Evolutionary conservation across 1,284 basidiomycete species (phyloP).

Genomic region (Vanrija sp.): DNA sequence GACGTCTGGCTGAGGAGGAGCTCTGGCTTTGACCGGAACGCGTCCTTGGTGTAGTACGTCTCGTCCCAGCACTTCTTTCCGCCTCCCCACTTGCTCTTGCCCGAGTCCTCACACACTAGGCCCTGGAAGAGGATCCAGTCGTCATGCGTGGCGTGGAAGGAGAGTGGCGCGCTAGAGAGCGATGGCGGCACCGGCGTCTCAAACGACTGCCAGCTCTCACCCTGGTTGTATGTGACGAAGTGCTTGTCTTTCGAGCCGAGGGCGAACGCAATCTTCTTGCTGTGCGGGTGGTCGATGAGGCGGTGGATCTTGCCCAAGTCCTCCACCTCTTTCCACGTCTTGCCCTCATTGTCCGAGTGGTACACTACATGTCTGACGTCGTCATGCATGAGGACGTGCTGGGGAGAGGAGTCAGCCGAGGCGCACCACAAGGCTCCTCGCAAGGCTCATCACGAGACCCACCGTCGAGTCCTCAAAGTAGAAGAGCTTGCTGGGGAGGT

Average conservation of each 20-base stretch:
- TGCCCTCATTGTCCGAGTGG: conserved; percentile 87
- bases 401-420: conserved; percentile 1
- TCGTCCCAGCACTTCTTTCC: conserved; percentile 69
- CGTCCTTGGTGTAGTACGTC: conserved; percentile 82
- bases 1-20: conserved; percentile 65
- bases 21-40: conserved; percentile 62
- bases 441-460: conserved; percentile 23
- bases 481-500: conserved; percentile 76
- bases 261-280: conserved; percentile 78
- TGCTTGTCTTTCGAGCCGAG: conserved; percentile 67
- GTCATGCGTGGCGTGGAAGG: conserved; percentile 77
- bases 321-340: conserved; percentile 64
- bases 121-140: conserved; percentile 82
- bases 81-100: conserved; percentile 57
- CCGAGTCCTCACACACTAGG: conserved; percentile 58
- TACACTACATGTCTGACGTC: conserved; percentile 63
- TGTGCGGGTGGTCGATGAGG: conserved; percentile 83
- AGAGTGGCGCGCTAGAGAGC: conserved; percentile 61
- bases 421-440: no score
- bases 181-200: conserved; percentile 63
- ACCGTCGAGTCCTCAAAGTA: conserved; percentile 92
- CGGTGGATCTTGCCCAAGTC: conserved; percentile 61
- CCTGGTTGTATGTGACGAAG: conserved; percentile 80
- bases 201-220: conserved; percentile 78
- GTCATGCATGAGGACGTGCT: conserved; percentile 83